Evolutionary conservation across 345 rosid species (phyloP).

Genomic region (Hevea brasiliensis): DNA sequence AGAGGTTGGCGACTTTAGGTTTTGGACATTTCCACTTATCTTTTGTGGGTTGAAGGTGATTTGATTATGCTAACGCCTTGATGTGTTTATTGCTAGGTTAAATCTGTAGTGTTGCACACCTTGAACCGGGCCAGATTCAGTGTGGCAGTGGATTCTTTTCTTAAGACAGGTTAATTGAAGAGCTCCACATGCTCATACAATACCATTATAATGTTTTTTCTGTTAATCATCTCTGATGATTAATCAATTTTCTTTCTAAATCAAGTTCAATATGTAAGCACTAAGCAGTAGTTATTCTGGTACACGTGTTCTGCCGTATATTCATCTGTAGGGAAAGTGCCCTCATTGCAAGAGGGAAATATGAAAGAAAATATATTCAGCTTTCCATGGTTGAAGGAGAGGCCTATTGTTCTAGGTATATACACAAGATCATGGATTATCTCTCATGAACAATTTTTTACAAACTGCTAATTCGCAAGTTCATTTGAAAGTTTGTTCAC

Average conservation of each 20-base stretch:
- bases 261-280: background rate
- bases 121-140: constrained; percentile 88
- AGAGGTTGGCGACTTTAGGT: constrained; percentile 56
- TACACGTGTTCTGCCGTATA: constrained; percentile 16
- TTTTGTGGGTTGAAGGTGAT: constrained; percentile 4
- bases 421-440: background rate
- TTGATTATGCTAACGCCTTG: background rate
- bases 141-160: constrained; percentile 93
- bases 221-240: constrained; percentile 6
- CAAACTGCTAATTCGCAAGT: background rate
- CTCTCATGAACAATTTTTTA: background rate
- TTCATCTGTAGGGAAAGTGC: constrained; percentile 70
- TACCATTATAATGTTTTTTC: background rate
- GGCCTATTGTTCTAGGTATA: constrained; percentile 79
- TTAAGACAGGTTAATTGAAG: constrained; percentile 67
- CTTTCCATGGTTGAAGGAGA: constrained; percentile 88
- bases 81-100: constrained; percentile 55
- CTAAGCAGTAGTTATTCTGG: constrained; percentile 10
- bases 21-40: background rate
- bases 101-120: constrained; percentile 89
- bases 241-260: constrained; percentile 5
- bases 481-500: constrained; percentile 17
- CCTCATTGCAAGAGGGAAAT: constrained; percentile 85
- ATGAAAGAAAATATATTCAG: constrained; percentile 64
- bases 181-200: constrained; percentile 11